Base-by-base conservation (phyloP, 2,329 filamentous ascomycete species). In the Alternaria solani region DNA sequence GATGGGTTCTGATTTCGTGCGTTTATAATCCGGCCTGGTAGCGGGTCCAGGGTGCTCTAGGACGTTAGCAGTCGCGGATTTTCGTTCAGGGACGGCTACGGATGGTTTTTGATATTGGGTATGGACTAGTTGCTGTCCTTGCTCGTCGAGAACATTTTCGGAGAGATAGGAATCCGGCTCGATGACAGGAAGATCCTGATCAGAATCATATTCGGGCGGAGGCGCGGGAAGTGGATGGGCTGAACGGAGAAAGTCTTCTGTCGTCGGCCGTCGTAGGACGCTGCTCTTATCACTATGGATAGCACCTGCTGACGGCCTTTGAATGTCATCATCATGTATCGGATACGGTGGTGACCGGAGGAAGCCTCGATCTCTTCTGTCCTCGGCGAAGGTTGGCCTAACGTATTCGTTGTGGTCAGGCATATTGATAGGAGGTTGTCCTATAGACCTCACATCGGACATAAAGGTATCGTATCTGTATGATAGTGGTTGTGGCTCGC, bases 151-250 rank as follows among this genome's bases (percentile, higher is more conserved):
- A 16, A 16, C 14, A 7, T 42, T n/a, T 12, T 53, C 34, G 18
- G 28, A 16, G 8, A 59, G 25, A 30, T 49, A 46, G 9, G 49
- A 57, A 34, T 56, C 59, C 23, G 53, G 51, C 12, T 61, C 51
- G 26, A 58, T 56, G 5, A 56, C 42, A 16, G 57, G 51, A 9
- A 60, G 43, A 30, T 58, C 46, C 48, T 61, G 63, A 14, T 60
- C 51, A 1, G 42, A 41, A 34, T 60, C 38, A 44, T 58, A 44
- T 32, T 49, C 38, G 16, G 46, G 28, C 14, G 52, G 49, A 5
- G 54, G 44, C 12, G 47, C 26, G 18, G 53, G 57, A 4, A 57
- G 30, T 30, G 51, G 49, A 44, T 39, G 51, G 4, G 51, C n/a
- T 14, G 20, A 25, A 4, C 47, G 43, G 11, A 53, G 14, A 38